Evolutionary conservation across 495 filamentous ascomycete species (phyloP), one percentile per base, ranked within the genome.

Genomic region (Pseudevernia furfuracea): DNA sequence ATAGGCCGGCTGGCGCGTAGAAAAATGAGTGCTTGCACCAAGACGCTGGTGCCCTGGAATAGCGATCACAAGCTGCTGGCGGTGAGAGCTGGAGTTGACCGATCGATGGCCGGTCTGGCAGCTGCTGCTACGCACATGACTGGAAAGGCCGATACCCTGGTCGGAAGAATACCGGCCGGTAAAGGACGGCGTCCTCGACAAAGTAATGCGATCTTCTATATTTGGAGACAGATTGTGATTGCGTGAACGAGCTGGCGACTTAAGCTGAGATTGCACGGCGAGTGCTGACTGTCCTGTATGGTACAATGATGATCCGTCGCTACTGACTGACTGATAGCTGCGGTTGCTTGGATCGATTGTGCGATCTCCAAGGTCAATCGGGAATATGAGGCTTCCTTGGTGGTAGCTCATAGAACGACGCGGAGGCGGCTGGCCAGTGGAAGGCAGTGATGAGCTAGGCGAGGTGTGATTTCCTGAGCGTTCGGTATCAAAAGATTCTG

Each of bases 111-210:
- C 57, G n/a, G 7, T 53, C 8, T 55, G 44, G 36, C 46, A 19
- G 25, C 30, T 36, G 41, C 62, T 64, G 37, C 62, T 64, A 32
- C 62, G 62, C 23, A 64, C 41, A 43, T 64, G 30, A 37, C 39
- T 44, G 1, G 55, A 64, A 6, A 64, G 53, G n/a, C 55, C 62
- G 19, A 56, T 19, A 14, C 52, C 52, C 7, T 11, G 6, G 52
- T 55, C 15, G 2, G 28, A 55, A 7, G 17, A 55, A 55, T 55
- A 30, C 21, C 14, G 52, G 21, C 52, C 36, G 52, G 52, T 17
- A 55, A 34, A 8, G 30, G 52, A 55, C 30, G 52, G 52, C 8
- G 15, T 55, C 52, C 28, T 34, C 15, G 52, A 21, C 6, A 55
- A 21, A 21, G 52, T 55, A 17, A 55, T 55, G 52, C 52, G 52